Evolutionary conservation across 139 green algal genomes (phyloP), one percentile per base, ranked within the genome.

Genomic region (Pleodorina starrii): DNA sequence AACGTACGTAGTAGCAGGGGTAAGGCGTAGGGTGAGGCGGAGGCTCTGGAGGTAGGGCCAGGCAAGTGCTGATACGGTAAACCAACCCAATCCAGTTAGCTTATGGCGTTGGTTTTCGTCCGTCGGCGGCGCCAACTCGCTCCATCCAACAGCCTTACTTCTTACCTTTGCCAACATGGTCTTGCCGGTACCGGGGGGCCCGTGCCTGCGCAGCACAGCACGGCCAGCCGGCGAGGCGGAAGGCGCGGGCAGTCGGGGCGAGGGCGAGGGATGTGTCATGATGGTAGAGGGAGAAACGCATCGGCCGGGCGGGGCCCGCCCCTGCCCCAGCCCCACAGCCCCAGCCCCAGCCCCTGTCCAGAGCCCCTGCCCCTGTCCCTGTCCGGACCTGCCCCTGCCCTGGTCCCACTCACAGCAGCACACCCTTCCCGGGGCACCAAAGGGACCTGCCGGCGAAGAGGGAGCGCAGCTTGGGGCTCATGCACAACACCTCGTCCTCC

Each of bases 331-430:
- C 54, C 54, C 54, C 25, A 21, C 29, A 72, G 25, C 9, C 10
- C 60, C 21, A 5, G 63, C 63, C 16, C n/a, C 63, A 40, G n/a
- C 63, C 2, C 54, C 9, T 1, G 1, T 12, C 27, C 1, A 80
- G 1, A 72, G 25, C 9, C 10, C 60, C 21, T 2, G 63, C 63
- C 16, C n/a, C 63, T 21, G n/a, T 23, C 2, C 54, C 9, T 1
- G 1, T 12, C 27, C 1, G 57, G 1, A n/a, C n/a, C n/a, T n/a
- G n/a, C n/a, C n/a, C n/a, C n/a, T n/a, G n/a, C n/a, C n/a, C n/a
- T n/a, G n/a, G n/a, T n/a, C n/a, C 42, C 43, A 83, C 75, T 66
- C 16, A 83, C 75, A 83, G 75, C 75, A 83, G 43, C 46, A 66
- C n/a, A 5, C 75, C 75, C 48, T 66, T 83, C 1, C 16, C 42